These are phyloP conservation scores for Brasenia schreberi DNA, from an alignment of 164 flowering plant species.

Conservation along the genomic window DNA sequence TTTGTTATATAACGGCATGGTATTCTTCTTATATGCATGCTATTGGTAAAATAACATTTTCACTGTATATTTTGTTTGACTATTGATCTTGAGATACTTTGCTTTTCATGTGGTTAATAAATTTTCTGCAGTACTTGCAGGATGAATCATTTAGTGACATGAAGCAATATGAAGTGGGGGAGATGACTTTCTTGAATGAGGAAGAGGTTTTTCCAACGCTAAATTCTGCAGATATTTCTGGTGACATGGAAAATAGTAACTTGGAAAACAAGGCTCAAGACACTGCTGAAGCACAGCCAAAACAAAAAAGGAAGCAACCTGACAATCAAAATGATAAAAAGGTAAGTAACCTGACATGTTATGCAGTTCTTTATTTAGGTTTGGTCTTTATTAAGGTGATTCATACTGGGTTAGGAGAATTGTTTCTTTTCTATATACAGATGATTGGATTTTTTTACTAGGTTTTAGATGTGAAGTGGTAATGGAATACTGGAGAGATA, in stretches of 20 bases:
- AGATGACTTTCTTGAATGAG: conserved; percentile 63
- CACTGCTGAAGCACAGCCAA: conserved; percentile 12
- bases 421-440: conserved; percentile 19
- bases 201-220: conserved; percentile 65
- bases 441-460: conserved; percentile 1
- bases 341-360: conserved; percentile 17
- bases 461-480: conserved; percentile 6
- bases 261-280: background rate
- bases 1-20: no score
- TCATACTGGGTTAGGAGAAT: conserved; percentile 52
- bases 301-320: conserved; percentile 52
- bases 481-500: conserved; percentile 5
- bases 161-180: conserved; percentile 38
- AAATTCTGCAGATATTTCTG: conserved; percentile 10
- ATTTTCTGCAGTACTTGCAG: conserved; percentile 13
- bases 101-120: no score
- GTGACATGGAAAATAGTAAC: conserved; percentile 6
- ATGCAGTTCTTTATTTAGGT: background rate
- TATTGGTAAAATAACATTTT: no score
- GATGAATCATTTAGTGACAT: conserved; percentile 17
- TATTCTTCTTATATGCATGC: no score
- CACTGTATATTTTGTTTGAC: background rate
- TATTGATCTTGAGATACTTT: background rate
- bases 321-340: conserved; percentile 55
- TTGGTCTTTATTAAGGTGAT: conserved; percentile 29